A percentile compares a stretch with the other conserved stretches of the same genome.
Conservation (phyloP, 352 stramenopile genomes). For the Globisporangium camurandrum region DNA sequence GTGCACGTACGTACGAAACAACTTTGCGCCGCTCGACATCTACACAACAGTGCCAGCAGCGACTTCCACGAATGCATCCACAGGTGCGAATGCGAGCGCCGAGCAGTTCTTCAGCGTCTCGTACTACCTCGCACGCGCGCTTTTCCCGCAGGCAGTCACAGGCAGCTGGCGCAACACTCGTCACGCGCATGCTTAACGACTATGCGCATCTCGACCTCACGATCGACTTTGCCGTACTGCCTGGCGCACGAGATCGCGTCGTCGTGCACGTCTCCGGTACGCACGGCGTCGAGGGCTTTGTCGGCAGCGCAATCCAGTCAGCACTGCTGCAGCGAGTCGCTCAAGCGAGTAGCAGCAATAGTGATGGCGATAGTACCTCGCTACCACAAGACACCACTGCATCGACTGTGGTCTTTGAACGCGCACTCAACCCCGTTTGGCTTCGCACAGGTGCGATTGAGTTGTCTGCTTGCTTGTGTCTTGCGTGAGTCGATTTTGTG, state of each 20-base stretch:
- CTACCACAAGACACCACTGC: slow-evolving; percentile 6
- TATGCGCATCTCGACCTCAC: slow-evolving; percentile 40
- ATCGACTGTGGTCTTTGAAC: slow-evolving; percentile 87
- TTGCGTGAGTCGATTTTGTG: no score
- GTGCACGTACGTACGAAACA: slow-evolving; percentile 33
- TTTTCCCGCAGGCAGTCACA: slow-evolving; percentile 41
- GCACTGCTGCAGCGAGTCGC: slow-evolving; percentile 28
- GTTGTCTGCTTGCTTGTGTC: no score
- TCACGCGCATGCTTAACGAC: slow-evolving; percentile 37
- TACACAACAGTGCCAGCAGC: slow-evolving; percentile 13
- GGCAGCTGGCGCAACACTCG: slow-evolving; percentile 28
- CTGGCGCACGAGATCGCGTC: slow-evolving; percentile 32
- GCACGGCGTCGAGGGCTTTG: slow-evolving; percentile 78
- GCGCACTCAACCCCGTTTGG: slow-evolving; percentile 91
- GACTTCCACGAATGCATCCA: background rate
- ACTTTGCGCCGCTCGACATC: slow-evolving; percentile 42
- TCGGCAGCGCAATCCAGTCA: slow-evolving; percentile 76
- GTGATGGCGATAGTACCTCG: no score
- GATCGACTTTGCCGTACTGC: slow-evolving; percentile 61
- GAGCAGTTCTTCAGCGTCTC: slow-evolving; percentile 44
- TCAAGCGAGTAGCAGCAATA: background rate
- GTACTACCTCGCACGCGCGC: slow-evolving; percentile 57
- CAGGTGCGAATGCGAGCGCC: slow-evolving; percentile 18
- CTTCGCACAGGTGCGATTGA: slow-evolving; percentile 58
- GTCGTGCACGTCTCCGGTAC: slow-evolving; percentile 77